A percentile compares a stretch with the other conserved stretches of the same genome.
Conservation (phyloP, 345 rosid genomes). For the Gossypium herbaceum region DNA sequence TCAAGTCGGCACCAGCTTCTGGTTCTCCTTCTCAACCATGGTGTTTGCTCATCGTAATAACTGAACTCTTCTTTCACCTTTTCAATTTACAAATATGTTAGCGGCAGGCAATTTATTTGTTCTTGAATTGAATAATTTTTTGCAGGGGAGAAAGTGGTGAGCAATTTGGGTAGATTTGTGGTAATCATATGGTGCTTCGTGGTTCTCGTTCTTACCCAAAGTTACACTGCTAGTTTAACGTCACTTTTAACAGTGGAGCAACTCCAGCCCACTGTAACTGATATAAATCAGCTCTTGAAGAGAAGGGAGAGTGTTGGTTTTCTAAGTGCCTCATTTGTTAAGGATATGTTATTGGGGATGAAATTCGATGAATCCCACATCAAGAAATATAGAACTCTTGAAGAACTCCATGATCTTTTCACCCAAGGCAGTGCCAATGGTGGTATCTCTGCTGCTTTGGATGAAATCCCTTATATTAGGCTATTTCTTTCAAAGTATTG, state of each 20-base stretch:
- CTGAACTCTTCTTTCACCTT: background rate
- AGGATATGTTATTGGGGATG: slow-evolving; percentile 22
- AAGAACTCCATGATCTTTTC: slow-evolving; percentile 38
- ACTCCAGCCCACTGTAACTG: slow-evolving; percentile 43
- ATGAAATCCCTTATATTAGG: slow-evolving; percentile 32
- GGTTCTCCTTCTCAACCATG: slow-evolving; percentile 77
- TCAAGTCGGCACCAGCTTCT: slow-evolving; percentile 53
- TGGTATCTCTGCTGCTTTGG: slow-evolving; percentile 39
- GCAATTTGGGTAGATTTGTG: slow-evolving; percentile 46
- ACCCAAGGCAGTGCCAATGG: slow-evolving; percentile 29
- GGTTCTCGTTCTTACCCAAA: slow-evolving; percentile 62
- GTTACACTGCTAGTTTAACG: slow-evolving; percentile 71
- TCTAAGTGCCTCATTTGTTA: slow-evolving; percentile 32
- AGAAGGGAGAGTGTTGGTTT: slow-evolving; percentile 44
- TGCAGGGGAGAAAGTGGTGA: slow-evolving; percentile 58
- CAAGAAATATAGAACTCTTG: slow-evolving; percentile 1
- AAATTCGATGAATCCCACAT: slow-evolving; percentile 25
- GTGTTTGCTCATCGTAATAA: slow-evolving; percentile 28
- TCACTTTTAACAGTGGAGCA: slow-evolving; percentile 56
- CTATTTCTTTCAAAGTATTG: slow-evolving; percentile 38
- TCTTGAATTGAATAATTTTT: background rate
- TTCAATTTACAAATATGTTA: background rate
- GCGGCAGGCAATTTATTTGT: background rate
- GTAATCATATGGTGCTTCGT: slow-evolving; percentile 60
- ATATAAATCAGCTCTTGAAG: slow-evolving; percentile 35